Evolutionary conservation across 441 rosid species (phyloP), one percentile per base, ranked within the genome.

Genomic region (Melastoma candidum): DNA sequence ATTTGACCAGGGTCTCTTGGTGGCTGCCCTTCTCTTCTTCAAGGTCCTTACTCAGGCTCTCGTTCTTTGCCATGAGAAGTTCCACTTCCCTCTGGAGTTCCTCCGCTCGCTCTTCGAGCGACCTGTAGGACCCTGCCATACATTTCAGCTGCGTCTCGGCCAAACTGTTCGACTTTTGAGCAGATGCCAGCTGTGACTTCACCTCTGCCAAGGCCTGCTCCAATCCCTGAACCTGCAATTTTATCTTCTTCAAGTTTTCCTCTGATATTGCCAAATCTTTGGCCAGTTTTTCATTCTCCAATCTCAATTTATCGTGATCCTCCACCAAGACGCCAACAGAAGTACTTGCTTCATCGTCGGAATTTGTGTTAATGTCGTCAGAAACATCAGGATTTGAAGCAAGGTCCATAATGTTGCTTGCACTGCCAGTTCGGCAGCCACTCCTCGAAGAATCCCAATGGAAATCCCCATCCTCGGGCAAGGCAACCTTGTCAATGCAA

Each of bases 81-180:
- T 66, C 72, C 36, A 72, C 74, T 48, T 74, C 60, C 57, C 65
- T 68, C 74, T 74, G 76, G 45, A 77, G 36, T 24, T 70, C 67
- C 49, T 64, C 65, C 36, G 71, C 53, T 47, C 47, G 70, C 39
- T 44, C 26, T 51, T 79, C 85, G 24, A 74, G 73, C 14, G 74
- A 59, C 57, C 74, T 79, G 68, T 76, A 79, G 46, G 82, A 76
- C 66, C 74, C 85, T 0, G 82, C 71, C 67, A 79, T 78, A 13
- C 85, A 79, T 67, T 74, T 79, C 9, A 79, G 78, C 63, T 79
- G 82, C 5, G 85, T 77, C 63, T 79, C 85, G 2, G 70, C 67
- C 68, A 72, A 54, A 57, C 76, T 68, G 53, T 61, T 51, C 29
- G 69, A 69, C 41, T 72, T 73, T 17, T 52, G 56, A 39, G 78